Evolutionary conservation across 73 alveolate genomes (phyloP).

Genomic region (Chromera velia): DNA sequence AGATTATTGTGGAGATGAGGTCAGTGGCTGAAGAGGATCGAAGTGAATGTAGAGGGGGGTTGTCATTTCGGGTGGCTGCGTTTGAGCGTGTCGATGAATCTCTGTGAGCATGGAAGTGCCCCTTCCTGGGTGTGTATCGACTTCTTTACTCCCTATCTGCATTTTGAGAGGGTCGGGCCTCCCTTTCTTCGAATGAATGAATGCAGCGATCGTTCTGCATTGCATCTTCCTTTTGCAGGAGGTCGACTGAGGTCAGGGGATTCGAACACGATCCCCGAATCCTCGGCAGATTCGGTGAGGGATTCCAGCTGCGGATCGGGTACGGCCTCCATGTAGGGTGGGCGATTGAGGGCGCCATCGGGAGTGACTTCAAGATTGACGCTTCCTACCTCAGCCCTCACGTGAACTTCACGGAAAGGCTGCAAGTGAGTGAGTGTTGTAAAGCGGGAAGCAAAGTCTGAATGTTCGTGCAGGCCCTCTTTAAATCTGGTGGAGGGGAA

Average conservation of each 20-base stretch:
- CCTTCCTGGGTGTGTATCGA: too few relatives aligned
- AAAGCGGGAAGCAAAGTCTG: too few relatives aligned
- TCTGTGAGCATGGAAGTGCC: background rate
- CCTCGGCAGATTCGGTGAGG: background rate
- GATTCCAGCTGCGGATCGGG: background rate
- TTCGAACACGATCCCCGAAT: background rate
- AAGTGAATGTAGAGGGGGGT: too few relatives aligned
- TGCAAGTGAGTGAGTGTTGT: background rate
- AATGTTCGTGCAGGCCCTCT: too few relatives aligned
- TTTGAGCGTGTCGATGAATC: background rate
- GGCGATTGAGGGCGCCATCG: conserved; percentile 60
- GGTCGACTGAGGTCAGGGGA: background rate
- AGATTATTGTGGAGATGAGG: background rate
- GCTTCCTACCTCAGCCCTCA: conserved; percentile 65
- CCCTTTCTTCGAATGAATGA: too few relatives aligned
- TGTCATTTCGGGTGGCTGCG: background rate
- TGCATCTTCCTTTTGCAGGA: too few relatives aligned
- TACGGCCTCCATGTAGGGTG: conserved; percentile 53
- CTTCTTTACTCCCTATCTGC: too few relatives aligned
- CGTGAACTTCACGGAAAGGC: conserved; percentile 26
- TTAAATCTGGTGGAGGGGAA: too few relatives aligned
- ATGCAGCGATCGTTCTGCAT: too few relatives aligned
- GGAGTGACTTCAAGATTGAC: conserved; percentile 63
- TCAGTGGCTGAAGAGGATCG: background rate
- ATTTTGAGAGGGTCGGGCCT: too few relatives aligned